Conservation (phyloP, 768 basidiomycete genomes). For the Hericium erinaceus region DNA sequence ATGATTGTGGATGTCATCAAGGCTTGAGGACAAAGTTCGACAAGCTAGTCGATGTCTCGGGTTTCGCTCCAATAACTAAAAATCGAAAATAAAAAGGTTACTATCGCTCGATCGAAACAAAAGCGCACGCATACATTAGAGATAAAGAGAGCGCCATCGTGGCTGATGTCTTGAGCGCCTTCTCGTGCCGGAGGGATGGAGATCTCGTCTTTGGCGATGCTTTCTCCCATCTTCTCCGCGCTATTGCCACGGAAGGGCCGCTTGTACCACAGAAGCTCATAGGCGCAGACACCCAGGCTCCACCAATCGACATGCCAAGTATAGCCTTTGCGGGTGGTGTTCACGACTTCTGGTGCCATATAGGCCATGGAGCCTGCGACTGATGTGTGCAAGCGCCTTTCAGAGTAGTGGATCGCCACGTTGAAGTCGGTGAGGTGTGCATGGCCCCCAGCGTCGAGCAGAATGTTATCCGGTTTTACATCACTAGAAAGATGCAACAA, state of each 20-base stretch:
- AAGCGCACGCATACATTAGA: constrained; percentile 41
- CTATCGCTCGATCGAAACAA: background rate
- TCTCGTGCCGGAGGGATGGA: constrained; percentile 50
- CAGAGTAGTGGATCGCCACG: constrained; percentile 96
- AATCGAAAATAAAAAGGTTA: background rate
- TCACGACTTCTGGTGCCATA: constrained; percentile 96
- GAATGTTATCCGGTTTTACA: constrained; percentile 94
- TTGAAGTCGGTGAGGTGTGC: constrained; percentile 99
- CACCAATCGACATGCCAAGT: constrained; percentile 93
- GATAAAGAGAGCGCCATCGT: constrained; percentile 57
- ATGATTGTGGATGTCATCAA: constrained; percentile 72
- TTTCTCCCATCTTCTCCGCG: constrained; percentile 78
- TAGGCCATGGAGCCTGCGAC: constrained; percentile 99
- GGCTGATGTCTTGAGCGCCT: constrained; percentile 42
- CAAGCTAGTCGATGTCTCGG: constrained; percentile 75
- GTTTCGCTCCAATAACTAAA: constrained; percentile 79
- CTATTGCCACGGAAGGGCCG: constrained; percentile 86
- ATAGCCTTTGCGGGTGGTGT: constrained; percentile 70
- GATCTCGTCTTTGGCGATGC: constrained; percentile 75
- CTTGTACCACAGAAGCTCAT: constrained; percentile 75
- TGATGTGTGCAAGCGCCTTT: constrained; percentile 77
- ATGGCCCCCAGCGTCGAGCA: constrained; percentile 88
- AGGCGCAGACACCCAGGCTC: constrained; percentile 86
- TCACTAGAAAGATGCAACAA: constrained; percentile 43
- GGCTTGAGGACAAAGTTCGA: constrained; percentile 52